Conservation (phyloP, 768 basidiomycete genomes). For the Suillus clintonianus region DNA sequence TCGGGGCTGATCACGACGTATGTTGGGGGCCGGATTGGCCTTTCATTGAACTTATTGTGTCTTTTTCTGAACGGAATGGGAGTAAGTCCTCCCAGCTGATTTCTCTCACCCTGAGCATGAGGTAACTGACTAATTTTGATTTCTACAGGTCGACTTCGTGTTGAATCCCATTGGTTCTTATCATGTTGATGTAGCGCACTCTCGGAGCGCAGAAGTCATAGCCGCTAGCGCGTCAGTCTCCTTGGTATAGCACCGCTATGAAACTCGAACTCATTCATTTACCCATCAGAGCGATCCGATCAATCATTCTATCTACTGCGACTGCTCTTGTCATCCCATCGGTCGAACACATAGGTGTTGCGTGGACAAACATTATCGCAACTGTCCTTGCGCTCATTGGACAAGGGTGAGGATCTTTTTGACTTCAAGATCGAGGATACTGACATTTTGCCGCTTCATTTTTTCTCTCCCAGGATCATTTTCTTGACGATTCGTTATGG, state of each 20-base stretch:
- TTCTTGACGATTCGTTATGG: conserved; percentile 51
- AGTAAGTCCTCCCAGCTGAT: conserved; percentile 32
- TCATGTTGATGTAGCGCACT: not conserved
- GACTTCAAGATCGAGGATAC: not conserved
- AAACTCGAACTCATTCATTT: not conserved
- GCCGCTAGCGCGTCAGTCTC: conserved; percentile 50
- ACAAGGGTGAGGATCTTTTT: conserved; percentile 42
- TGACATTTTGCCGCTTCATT: not conserved
- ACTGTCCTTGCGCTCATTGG: conserved; percentile 49
- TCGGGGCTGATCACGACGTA: conserved; percentile 50
- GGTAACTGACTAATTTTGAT: not conserved
- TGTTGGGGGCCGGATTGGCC: conserved; percentile 46
- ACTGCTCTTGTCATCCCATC: conserved; percentile 52
- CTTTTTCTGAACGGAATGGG: conserved; percentile 63
- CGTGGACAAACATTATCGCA: conserved; percentile 43
- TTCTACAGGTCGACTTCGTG: not conserved
- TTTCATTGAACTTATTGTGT: conserved; percentile 49
- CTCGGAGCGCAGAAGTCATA: conserved; percentile 19
- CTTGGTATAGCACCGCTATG: not conserved
- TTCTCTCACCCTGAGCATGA: not conserved
- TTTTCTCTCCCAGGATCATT: conserved; percentile 37
- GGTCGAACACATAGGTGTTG: conserved; percentile 49
- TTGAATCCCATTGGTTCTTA: not conserved
- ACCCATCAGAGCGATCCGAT: conserved; percentile 45
- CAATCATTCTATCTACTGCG: conserved; percentile 43